Base-by-base conservation (phyloP, 495 filamentous ascomycete genomes). In the Pyrenopolyporus hunteri region DNA sequence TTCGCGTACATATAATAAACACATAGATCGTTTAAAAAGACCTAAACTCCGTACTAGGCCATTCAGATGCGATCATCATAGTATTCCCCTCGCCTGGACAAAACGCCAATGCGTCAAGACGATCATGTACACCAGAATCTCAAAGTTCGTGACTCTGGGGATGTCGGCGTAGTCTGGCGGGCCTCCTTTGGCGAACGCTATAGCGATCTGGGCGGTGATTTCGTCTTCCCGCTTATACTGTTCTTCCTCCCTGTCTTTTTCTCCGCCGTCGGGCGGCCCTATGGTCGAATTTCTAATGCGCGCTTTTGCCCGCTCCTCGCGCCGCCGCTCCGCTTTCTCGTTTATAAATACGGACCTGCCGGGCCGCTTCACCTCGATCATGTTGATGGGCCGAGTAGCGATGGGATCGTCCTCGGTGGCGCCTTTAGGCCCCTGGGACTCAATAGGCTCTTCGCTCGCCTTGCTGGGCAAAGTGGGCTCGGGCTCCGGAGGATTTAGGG, bases 71-170 rank as follows among this genome's bases (percentile, higher is more conserved):
- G 8, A 2, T 11, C 29, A 22, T 47, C 20, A 40, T 23, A 50
- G 13, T 17, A 56, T 14, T 7, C 16, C 22, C 17, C n/a, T 22
- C 9, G 40, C 48, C 13, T 35, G 14, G 35, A 23, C 35, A 19
- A 36, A 16, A 19, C 63, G 52, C 63, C 63, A 66, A 8, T 58
- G 57, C 16, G 53, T 54, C 28, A 66, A 2, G 19, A 66, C 14
- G 6, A 62, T 13, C 47, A 66, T 62, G 28, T 66, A 66, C 17
- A 48, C 9, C 4, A 66, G 20, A 29, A 16, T 52, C 5, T 62
- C 51, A 42, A 43, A 58, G 9, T 46, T 35, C 0, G 52, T 32
- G 0, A 8, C 13, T 1, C 2, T 35, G 1, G 57, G 40, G 0
- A 62, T 36, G 0, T 19, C 8, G 1, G 43, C 33, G 17, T 42